Evolutionary conservation across 345 rosid species (phyloP).

Genomic region (Hibiscus tridactylites): DNA sequence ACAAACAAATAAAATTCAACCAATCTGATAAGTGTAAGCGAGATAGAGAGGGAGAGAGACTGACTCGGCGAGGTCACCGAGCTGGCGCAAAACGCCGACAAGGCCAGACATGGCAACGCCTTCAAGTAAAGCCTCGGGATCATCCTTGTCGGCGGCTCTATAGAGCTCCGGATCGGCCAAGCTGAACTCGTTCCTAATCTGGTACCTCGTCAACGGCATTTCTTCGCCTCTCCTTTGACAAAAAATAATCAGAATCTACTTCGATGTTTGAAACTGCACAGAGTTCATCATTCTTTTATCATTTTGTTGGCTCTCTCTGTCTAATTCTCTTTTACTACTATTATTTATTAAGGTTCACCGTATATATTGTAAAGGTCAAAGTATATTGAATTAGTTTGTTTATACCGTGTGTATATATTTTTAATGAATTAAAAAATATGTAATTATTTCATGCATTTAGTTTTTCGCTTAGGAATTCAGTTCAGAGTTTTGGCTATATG

Average conservation of each 20-base stretch:
- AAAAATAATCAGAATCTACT: neutral
- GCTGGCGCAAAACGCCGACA: constrained; percentile 95
- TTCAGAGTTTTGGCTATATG: no score
- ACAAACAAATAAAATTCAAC: neutral
- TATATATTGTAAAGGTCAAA: no score
- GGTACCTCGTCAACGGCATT: constrained; percentile 94
- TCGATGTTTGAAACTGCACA: neutral
- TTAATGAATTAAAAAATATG: no score
- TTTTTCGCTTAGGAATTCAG: no score
- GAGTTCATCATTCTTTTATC: neutral
- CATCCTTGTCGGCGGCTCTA: constrained; percentile 78
- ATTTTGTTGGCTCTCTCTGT: neutral
- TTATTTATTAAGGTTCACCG: neutral
- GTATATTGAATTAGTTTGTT: no score
- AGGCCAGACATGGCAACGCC: constrained; percentile 99
- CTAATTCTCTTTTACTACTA: neutral
- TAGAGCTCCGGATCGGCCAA: constrained; percentile 95
- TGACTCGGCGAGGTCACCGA: constrained; percentile 99
- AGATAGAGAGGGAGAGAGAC: constrained; percentile 17
- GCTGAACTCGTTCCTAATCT: constrained; percentile 73
- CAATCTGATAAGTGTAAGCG: neutral
- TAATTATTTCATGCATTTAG: no score
- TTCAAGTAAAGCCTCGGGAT: constrained; percentile 93
- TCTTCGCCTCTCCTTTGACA: neutral
- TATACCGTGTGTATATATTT: no score